Conservation (phyloP, 208 protist genomes). For the Zelonia costaricensis region DNA sequence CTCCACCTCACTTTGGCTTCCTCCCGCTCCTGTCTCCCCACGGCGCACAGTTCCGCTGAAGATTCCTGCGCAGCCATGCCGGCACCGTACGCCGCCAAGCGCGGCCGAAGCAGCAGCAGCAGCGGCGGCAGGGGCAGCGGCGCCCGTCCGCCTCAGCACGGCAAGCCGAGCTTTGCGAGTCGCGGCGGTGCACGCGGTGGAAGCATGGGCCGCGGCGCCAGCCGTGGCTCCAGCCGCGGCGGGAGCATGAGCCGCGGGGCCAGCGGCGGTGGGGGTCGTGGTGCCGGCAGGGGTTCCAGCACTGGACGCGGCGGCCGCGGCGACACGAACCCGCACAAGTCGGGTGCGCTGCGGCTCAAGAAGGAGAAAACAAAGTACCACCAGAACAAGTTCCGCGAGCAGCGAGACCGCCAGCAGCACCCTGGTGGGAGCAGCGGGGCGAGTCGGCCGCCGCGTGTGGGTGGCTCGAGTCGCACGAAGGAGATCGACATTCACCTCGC, state of each 20-base stretch:
- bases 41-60: too few relatives aligned
- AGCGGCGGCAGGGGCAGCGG: background rate
- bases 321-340: constrained; percentile 6
- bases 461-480: constrained; percentile 49
- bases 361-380: constrained; percentile 63
- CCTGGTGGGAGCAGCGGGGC: background rate
- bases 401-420: constrained; percentile 30
- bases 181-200: background rate
- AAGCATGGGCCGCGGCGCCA: too few relatives aligned
- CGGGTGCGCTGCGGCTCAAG: constrained; percentile 38
- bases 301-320: background rate
- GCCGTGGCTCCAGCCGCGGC: too few relatives aligned
- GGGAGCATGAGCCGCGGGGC: too few relatives aligned
- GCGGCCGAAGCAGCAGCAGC: constrained; percentile 16
- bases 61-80: too few relatives aligned
- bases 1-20: too few relatives aligned
- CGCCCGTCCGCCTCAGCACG: background rate
- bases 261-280: too few relatives aligned
- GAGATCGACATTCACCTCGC: constrained; percentile 81
- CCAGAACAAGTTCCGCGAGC: constrained; percentile 50
- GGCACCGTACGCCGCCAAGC: constrained; percentile 22
- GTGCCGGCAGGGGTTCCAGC: too few relatives aligned
- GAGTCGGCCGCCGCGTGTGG: background rate
- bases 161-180: background rate
- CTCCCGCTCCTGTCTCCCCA: background rate